These are phyloP conservation scores for Suillus subaureus DNA, from an alignment of 768 basidiomycete species.

Conservation along the genomic window DNA sequence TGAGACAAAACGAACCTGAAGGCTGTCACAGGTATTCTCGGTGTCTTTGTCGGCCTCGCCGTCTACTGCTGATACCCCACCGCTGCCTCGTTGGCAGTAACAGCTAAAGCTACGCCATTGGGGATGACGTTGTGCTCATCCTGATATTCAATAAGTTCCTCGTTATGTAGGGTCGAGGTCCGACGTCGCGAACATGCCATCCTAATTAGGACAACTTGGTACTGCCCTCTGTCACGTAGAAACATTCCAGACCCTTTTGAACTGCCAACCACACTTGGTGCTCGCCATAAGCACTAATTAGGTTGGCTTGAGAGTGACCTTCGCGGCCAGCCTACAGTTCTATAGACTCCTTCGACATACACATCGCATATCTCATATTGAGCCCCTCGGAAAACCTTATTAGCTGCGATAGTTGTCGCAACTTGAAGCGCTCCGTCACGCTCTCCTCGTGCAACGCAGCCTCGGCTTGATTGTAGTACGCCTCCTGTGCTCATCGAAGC, in stretches of 20 bases:
- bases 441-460: background rate
- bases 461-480: background rate
- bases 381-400: background rate
- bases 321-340: background rate
- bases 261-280: no score
- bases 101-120: conserved; percentile 49
- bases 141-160: conserved; percentile 93
- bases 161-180: conserved; percentile 52
- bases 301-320: background rate
- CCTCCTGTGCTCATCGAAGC: background rate
- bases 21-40: conserved; percentile 96
- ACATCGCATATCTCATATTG: background rate
- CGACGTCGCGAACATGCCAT: background rate
- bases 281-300: background rate
- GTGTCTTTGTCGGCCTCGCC: conserved; percentile 71
- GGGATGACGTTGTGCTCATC: conserved; percentile 82
- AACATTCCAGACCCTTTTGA: background rate
- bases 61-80: conserved; percentile 44
- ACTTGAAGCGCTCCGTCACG: background rate
- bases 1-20: conserved; percentile 75
- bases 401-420: background rate
- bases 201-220: background rate
- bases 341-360: background rate
- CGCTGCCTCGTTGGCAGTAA: conserved; percentile 51
- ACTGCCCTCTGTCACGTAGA: background rate